Conservation (phyloP, 768 basidiomycete genomes). For the Coprinellus micaceus region DNA sequence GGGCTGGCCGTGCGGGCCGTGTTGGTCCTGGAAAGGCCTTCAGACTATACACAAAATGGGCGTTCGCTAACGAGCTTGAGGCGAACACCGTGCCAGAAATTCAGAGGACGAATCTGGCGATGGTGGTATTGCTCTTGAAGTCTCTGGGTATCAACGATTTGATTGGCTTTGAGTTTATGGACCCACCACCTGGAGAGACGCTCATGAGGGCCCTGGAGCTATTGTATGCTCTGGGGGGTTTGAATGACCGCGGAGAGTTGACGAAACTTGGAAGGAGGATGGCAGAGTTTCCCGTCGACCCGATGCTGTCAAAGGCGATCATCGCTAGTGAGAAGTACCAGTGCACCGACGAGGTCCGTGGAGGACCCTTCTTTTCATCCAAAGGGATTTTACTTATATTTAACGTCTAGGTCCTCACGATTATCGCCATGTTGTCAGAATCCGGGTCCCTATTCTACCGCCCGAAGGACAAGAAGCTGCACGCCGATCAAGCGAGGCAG, state of each 20-base stretch:
- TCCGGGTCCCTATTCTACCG: constrained; percentile 93
- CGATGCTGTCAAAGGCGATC: constrained; percentile 94
- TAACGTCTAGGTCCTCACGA: constrained; percentile 73
- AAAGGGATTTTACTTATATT: not conserved
- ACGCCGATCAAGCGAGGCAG: constrained; percentile 96
- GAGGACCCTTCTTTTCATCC: not conserved
- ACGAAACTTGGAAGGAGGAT: constrained; percentile 96
- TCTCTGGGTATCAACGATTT: constrained; percentile 98
- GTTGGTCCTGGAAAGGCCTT: constrained; percentile 98
- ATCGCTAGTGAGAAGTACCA: constrained; percentile 91
- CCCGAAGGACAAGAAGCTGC: constrained; percentile 96
- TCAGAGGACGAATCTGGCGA: constrained; percentile 95
- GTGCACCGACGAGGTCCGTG: constrained; percentile 90
- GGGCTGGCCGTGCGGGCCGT: constrained; percentile 95
- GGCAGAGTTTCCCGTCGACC: constrained; percentile 99
- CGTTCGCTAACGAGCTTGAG: constrained; percentile 91
- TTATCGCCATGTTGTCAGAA: constrained; percentile 96
- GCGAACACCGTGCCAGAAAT: constrained; percentile 98
- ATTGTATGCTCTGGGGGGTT: constrained; percentile 90
- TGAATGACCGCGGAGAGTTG: constrained; percentile 94
- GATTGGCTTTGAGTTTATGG: constrained; percentile 97
- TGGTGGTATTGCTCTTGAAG: constrained; percentile 92
- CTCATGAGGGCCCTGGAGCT: constrained; percentile 92
- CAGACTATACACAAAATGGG: constrained; percentile 99
- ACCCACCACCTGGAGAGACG: constrained; percentile 96